Percentiles rank a stretch among this genome's conserved stretches.
Conservation (phyloP, 1,284 basidiomycete genomes). For the Anthracocystis setariae region DNA sequence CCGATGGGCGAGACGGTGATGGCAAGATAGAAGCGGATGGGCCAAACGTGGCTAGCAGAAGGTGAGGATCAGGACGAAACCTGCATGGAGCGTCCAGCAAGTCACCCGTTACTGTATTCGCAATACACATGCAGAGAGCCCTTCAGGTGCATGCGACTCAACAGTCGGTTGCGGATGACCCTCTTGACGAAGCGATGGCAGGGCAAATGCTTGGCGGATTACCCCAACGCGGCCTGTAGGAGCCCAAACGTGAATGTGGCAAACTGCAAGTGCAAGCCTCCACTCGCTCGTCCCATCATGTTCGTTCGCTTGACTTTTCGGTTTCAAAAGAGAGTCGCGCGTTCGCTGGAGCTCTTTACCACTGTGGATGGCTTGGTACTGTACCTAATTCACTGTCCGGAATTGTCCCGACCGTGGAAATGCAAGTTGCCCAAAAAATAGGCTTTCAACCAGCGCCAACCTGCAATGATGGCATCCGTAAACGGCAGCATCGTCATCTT, state of each 20-base stretch:
- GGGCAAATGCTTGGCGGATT: background rate
- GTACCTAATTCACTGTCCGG: too few species aligned
- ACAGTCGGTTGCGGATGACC: slow-evolving; percentile 2
- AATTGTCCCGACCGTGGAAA: too few species aligned
- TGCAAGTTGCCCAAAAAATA: slow-evolving; percentile 17
- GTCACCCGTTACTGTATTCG: too few species aligned
- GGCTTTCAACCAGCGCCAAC: slow-evolving; percentile 8
- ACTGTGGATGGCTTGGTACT: too few species aligned
- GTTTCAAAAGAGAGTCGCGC: too few species aligned
- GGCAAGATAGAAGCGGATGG: slow-evolving; percentile 1
- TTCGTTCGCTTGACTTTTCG: background rate
- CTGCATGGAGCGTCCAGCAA: too few species aligned
- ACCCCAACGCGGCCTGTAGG: background rate
- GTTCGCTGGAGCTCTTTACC: too few species aligned
- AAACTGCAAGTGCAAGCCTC: background rate
- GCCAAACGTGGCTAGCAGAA: background rate
- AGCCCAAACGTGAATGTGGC: background rate
- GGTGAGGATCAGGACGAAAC: background rate
- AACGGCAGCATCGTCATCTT: background rate
- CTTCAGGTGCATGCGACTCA: too few species aligned
- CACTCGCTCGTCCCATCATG: background rate
- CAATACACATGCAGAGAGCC: too few species aligned
- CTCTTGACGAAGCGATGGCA: background rate
- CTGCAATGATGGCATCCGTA: too few species aligned
- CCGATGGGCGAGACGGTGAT: background rate